Base-by-base conservation (phyloP, 1,284 basidiomycete species). In the Fomitopsis schrenkii region DNA sequence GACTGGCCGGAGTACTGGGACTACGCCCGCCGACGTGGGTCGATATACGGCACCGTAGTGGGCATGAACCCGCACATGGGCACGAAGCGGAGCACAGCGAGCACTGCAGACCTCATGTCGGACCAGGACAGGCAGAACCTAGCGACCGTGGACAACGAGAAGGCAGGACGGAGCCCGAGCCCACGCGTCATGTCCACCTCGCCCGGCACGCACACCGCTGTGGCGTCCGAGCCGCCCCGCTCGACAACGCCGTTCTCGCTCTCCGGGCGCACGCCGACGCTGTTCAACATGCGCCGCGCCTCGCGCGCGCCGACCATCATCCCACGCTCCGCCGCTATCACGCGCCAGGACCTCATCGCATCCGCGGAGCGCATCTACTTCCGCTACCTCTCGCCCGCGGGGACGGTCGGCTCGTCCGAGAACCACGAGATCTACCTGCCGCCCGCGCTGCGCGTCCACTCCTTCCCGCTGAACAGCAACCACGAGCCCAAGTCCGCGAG, bases 1-100 rank as follows among this genome's bases (percentile, higher is more conserved):
- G 97, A 98, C 74, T 99, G 96, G 96, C 97, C 97, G 5, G 93
- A 96, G 73, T 98, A 96, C 72, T 96, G 93, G 84, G 87, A 92
- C 66, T 94, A 94, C 72, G 95, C 95, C 19, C 85, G 92, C 54
- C 81, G 91, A 60, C 79, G 93, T 41, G 94, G 94, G 10, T 93
- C 90, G 22, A 95, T 95, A 65, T 98, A 98, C 72, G 92, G 94
- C 33, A 90, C 90, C 3, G 87, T 98, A 52, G 91, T 95, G 17
- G 94, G 95, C 1, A 81, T 94, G 57, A 81, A 83, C 67, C 81
- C 81, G 33, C 71, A 71, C 38, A 66, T 65, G 30, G 81, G 76
- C 53, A 83, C 82, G 58, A 93, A 93, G 74, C 84, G 90, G 68
- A 91, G 88, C 71, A 92, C 90, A 1, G 77, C 83, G 58, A 91